Percentiles rank a stretch among this genome's conserved stretches.
These are phyloP conservation scores for Marvania coccoides DNA, from an alignment of 139 green algal species.

Conservation along the genomic window DNA sequence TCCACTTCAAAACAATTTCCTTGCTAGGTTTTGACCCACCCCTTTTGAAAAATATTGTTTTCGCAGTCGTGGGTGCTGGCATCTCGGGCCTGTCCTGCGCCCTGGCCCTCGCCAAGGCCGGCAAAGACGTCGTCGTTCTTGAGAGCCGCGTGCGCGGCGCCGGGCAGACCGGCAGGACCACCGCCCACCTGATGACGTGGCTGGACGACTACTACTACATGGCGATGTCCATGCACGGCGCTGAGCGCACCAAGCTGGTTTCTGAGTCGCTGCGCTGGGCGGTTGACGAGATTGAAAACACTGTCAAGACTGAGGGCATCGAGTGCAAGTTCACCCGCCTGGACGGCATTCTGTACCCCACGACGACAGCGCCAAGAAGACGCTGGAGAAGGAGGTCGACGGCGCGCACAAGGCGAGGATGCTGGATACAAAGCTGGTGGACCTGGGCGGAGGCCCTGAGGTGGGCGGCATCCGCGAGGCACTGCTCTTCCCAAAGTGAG, in stretches of 20 bases:
- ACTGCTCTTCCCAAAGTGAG: slow-evolving; percentile 28
- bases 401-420: slow-evolving; percentile 28
- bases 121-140: slow-evolving; percentile 57
- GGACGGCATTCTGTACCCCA: slow-evolving; percentile 48
- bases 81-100: slow-evolving; percentile 52
- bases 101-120: slow-evolving; percentile 49
- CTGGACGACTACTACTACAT: slow-evolving; percentile 52
- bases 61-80: slow-evolving; percentile 49
- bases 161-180: slow-evolving; percentile 56
- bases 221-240: slow-evolving; percentile 36
- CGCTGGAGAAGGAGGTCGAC: slow-evolving; percentile 42
- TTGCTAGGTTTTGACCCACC: neutral
- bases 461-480: slow-evolving; percentile 24
- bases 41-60: slow-evolving; percentile 17
- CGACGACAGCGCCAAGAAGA: slow-evolving; percentile 2
- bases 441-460: slow-evolving; percentile 23
- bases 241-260: slow-evolving; percentile 32
- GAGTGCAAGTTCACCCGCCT: slow-evolving; percentile 43
- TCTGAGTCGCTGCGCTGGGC: slow-evolving; percentile 35
- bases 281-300: slow-evolving; percentile 47
- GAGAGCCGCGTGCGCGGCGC: slow-evolving; percentile 40
- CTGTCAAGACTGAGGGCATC: slow-evolving; percentile 33
- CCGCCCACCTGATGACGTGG: slow-evolving; percentile 39
- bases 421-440: slow-evolving; percentile 23
- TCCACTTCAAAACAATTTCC: neutral